Base-by-base conservation (phyloP, 140 eudicot genomes). In the Erigeron philadelphicus region DNA sequence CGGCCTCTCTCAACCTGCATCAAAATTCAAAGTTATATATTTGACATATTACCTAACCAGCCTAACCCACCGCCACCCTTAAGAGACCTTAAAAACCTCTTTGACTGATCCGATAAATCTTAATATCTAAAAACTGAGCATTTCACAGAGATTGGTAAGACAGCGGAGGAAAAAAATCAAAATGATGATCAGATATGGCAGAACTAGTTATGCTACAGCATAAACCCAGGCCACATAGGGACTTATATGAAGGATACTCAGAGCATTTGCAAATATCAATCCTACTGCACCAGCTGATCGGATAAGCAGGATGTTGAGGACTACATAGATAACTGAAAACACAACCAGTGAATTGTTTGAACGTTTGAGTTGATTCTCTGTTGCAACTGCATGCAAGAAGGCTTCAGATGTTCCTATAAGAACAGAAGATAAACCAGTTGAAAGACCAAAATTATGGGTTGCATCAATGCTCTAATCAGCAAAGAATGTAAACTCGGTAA, bases 311-410 rank as follows among this genome's bases (percentile, higher is more conserved):
- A 93, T 80, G 73, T 93, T 93, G 72, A 89, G 82, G 38, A 75
- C 74, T 5, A 93, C 54, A 74, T 93, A 93, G 31, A 93, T 82
- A 53, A 81, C 6, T 12, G 99, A 93, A 83, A 93, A 93, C 60
- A 89, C 67, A 64, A 89, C 84, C 66, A 89, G 61, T 23, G 86
- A 89, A 76, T 85, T 82, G 80, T 93, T 93, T 35, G 97, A 93
- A 19, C 82, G 83, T 60, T 87, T 93, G 49, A 93, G 88, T 75
- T 89, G 87, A 49, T 77, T 80, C 87, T 89, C 93, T 23, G 83
- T 78, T 78, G 99, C 99, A 48, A 93, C 97, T 47, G 99, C 95
- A 59, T 93, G 99, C 80, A 93, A 72, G 79, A 93, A 93, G 73
- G 99, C 97, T 81, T 93, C 99, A 19, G 99, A 86, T 67, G 99